Conservation (phyloP, 148 eudicot genomes). For the Heliosperma pusillum region DNA sequence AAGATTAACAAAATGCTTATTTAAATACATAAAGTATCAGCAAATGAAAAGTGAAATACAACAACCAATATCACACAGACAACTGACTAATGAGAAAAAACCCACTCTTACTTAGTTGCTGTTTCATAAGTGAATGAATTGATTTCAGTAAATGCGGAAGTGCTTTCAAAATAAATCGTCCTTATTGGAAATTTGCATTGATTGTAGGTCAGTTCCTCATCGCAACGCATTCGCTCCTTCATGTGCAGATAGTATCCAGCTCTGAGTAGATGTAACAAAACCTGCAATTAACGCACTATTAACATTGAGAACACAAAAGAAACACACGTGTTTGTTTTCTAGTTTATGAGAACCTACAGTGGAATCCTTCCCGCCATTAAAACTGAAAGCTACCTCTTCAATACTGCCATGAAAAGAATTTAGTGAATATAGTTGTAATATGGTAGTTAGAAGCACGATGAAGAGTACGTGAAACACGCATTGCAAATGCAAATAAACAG, state of each 20-base stretch:
- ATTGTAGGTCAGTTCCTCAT: constrained; percentile 35
- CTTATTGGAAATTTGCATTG: constrained; percentile 62
- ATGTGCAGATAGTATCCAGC: constrained; percentile 79
- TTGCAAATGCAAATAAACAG: neutral
- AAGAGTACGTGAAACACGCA: neutral
- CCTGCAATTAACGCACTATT: constrained; percentile 40
- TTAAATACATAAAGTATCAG: neutral
- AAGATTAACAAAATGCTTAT: too few relatives aligned
- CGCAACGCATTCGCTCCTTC: constrained; percentile 30
- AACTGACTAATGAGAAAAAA: constrained; percentile 2
- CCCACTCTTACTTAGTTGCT: constrained; percentile 55
- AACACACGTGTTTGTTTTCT: neutral
- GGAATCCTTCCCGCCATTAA: constrained; percentile 99
- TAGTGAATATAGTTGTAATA: neutral
- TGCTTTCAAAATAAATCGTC: constrained; percentile 89
- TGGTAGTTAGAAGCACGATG: neutral
- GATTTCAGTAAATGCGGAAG: constrained; percentile 79
- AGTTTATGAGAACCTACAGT: constrained; percentile 56
- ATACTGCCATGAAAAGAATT: constrained; percentile 44
- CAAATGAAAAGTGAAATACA: neutral
- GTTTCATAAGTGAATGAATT: constrained; percentile 90
- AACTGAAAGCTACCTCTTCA: constrained; percentile 96
- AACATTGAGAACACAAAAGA: constrained; percentile 7
- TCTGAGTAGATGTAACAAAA: constrained; percentile 84
- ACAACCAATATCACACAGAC: neutral